Evolutionary conservation across 768 basidiomycete genomes (phyloP), one percentile per base, ranked within the genome.

Genomic region (Boletus vinaceobasis): DNA sequence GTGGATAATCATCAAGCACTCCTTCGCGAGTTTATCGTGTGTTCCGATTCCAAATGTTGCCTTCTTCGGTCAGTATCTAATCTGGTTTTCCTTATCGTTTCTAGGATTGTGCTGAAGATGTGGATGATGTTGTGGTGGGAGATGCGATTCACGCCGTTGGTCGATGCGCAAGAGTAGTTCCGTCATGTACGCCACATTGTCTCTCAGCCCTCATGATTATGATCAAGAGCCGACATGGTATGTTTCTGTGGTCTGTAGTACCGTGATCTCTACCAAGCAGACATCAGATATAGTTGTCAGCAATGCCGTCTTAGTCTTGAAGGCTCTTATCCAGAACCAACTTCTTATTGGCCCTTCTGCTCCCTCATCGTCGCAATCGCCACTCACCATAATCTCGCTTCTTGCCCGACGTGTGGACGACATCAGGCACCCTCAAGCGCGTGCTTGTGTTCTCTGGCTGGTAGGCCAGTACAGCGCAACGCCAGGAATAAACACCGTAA

Each of bases 381-480:
- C 90, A 0, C 66, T 87, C 10, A 73, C 77, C 8, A 88, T 96
- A 58, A 86, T 96, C n/a, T 79, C 85, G 4, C 82, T 84, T 35
- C 82, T 98, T 7, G 91, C 93, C 0, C 78, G 81, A 46, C 80
- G 82, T 32, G 80, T 96, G 43, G 90, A 93, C 45, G 86, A 85
- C 48, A 90, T 98, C 48, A 80, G 75, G 7, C 90, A 94, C 61
- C 76, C 86, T 1, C 81, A 85, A 62, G 93, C 95, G 1, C 76
- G 91, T 31, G 93, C 95, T 0, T 93, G 90, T 60, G 85, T 98
- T 1, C 73, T 93, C 26, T 97, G 96, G 93, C 81, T 98, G 1
- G 93, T 93, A 0, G 95, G 96, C 0, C 93, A 97, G 68, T 92
- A 92, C 65, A 82, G 88, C 17, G 77, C 78, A 14, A 68, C 71